phyloP scores from a whole-genome alignment of 1,284 basidiomycete genomes.

The Microbotryum intermedium region DNA sequence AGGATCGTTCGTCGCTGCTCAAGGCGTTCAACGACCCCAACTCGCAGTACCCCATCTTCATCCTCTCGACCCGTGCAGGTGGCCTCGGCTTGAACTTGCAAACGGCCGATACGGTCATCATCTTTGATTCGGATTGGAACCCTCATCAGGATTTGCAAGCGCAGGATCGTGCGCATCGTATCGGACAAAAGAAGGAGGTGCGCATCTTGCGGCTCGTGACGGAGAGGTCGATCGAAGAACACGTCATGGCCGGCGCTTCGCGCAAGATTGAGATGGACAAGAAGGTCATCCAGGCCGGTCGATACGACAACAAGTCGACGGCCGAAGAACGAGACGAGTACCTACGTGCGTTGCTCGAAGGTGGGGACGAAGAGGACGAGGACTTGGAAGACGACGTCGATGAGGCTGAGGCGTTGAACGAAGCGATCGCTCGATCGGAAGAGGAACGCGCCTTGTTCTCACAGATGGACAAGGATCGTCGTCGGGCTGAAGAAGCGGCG shows the following conservation, averaged over 20 bases:
- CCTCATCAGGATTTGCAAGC: conserved; percentile 87
- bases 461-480: conserved; percentile 74
- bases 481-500: conserved; percentile 55
- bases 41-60: conserved; percentile 89
- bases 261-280: conserved; percentile 98
- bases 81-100: conserved; percentile 96
- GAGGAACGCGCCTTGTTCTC: conserved; percentile 71
- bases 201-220: conserved; percentile 95
- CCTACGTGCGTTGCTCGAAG: conserved; percentile 49
- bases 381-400: conserved; percentile 92
- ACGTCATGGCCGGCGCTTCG: conserved; percentile 66
- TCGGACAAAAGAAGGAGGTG: conserved; percentile 97
- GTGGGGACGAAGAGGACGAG: conserved; percentile 65
- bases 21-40: conserved; percentile 83
- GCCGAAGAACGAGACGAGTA: conserved; percentile 96
- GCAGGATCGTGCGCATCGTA: conserved; percentile 68
- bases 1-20: conserved; percentile 87
- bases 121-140: conserved; percentile 67
- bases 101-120: conserved; percentile 97
- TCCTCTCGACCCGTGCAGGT: conserved; percentile 91
- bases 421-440: conserved; percentile 79
- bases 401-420: conserved; percentile 87
- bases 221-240: conserved; percentile 96
- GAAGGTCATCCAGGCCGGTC: conserved; percentile 92
- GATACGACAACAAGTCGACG: conserved; percentile 98